Evolutionary conservation across 345 rosid genomes (phyloP).

Genomic region (Syzygium oleosum): DNA sequence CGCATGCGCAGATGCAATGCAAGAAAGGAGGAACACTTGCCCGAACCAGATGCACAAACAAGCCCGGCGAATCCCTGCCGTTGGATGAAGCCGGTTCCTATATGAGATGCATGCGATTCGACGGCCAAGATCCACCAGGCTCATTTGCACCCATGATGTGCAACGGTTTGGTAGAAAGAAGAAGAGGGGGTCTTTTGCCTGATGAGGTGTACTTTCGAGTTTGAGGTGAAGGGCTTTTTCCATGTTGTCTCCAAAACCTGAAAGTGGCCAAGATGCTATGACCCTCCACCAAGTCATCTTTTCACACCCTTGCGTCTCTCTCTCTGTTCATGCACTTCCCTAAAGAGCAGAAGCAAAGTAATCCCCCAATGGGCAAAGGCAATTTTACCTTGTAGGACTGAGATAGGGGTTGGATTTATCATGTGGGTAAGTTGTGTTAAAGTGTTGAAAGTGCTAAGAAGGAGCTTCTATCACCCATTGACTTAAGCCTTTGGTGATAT

Average conservation of each 20-base stretch:
- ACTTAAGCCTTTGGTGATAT: not conserved
- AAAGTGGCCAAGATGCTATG: not conserved
- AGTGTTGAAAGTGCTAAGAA: not conserved
- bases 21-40: not conserved
- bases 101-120: not conserved
- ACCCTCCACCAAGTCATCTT: not conserved
- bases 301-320: accelerated
- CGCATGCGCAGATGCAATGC: not conserved
- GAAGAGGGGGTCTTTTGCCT: not conserved
- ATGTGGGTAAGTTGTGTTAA: not conserved
- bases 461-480: not conserved
- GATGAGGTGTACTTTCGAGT: not conserved
- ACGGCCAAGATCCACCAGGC: not conserved
- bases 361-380: not conserved
- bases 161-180: not conserved
- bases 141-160: not conserved
- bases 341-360: not conserved
- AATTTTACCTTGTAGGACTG: not conserved
- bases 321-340: not conserved
- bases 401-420: not conserved
- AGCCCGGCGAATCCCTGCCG: not conserved
- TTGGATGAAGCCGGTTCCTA: not conserved
- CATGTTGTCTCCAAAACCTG: not conserved
- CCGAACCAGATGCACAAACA: not conserved
- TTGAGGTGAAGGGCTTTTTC: not conserved